Base-by-base conservation (phyloP, 2,329 filamentous ascomycete genomes). In the Aspergillus candidus region DNA sequence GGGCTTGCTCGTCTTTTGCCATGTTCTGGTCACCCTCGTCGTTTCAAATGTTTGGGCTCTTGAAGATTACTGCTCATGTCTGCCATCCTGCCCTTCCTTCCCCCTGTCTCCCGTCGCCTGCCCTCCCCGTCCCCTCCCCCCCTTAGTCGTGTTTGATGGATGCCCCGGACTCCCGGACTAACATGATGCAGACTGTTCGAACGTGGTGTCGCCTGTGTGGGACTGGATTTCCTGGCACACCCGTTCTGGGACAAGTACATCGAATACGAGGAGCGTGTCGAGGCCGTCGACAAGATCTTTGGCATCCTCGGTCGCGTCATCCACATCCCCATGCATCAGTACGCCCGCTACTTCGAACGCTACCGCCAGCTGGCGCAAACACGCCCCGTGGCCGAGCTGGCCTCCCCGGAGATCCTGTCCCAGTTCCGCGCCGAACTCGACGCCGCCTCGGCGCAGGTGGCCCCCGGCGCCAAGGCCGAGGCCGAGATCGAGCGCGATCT, bases 221-320 rank as follows among this genome's bases (percentile, higher is more conserved):
- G 93, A 12, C 77, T 97, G 13, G 93, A 98, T 68, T 98, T 95
- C 62, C 76, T 95, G 27, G 85, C 90, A 2, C 89, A 96, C 63
- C 89, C 89, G 1, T 96, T 98, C 71, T 98, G 93, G 93, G 93
- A 98, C 68, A 97, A 95, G 70, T 98, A 95, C 61, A 81, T 98
- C 52, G 93, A 97, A 63, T 97, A 94, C 59, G 93, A 97, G 65
- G 90, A 96, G 64, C 85, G 90, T 2, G 76, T 91, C 49, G 89
- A 95, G 59, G 82, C 85, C 0, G 80, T 84, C 11, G 87, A 94
- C 51, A 88, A 82, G 58, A 87, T 96, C 43, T 94, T 94, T 56
- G 81, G 80, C 33, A 88, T 98, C 44, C 77, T 95, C 41, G 77
- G 78, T 49, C 86, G 90, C 42, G 78, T 96, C 44, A 86, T 95